Conservation (phyloP, 805 yeast species). For the Sugiyamaella mastotermitis region DNA sequence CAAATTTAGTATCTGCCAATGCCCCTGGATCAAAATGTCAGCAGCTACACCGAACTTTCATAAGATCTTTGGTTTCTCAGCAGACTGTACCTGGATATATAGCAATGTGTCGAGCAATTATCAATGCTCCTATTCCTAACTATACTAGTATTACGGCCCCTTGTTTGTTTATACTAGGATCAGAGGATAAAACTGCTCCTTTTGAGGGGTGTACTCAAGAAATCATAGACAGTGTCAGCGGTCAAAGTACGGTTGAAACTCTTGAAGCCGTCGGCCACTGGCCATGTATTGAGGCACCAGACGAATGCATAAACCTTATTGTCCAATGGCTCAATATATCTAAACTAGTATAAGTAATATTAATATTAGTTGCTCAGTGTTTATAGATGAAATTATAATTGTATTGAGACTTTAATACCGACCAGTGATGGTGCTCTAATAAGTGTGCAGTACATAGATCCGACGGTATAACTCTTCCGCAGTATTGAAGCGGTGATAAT, state of each 20-base stretch:
- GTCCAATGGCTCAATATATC: neutral
- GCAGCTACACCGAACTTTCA: slow-evolving; percentile 6
- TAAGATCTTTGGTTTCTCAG: slow-evolving; percentile 3
- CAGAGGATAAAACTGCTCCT: slow-evolving; percentile 7
- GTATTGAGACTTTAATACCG: neutral
- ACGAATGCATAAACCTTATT: neutral
- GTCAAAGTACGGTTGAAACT: neutral
- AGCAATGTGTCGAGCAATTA: slow-evolving; percentile 4
- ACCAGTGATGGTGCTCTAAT: neutral
- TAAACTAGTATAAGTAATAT: no score
- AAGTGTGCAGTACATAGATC: no score
- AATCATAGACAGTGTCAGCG: neutral
- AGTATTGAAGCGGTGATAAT: no score
- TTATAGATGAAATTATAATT: neutral
- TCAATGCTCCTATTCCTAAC: neutral
- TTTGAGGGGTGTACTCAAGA: slow-evolving; percentile 4
- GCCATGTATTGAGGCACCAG: slow-evolving; percentile 8
- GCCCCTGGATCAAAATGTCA: slow-evolving; percentile 5
- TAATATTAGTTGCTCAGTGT: neutral
- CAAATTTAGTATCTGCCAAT: slow-evolving; percentile 4
- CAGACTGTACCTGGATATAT: slow-evolving; percentile 5
- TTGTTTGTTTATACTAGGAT: neutral
- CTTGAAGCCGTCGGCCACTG: slow-evolving; percentile 7
- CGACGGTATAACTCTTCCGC: no score
- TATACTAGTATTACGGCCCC: slow-evolving; percentile 1